These are phyloP conservation scores for Schizopora paradoxa DNA, from an alignment of 1,284 basidiomycete species.

Conservation along the genomic window DNA sequence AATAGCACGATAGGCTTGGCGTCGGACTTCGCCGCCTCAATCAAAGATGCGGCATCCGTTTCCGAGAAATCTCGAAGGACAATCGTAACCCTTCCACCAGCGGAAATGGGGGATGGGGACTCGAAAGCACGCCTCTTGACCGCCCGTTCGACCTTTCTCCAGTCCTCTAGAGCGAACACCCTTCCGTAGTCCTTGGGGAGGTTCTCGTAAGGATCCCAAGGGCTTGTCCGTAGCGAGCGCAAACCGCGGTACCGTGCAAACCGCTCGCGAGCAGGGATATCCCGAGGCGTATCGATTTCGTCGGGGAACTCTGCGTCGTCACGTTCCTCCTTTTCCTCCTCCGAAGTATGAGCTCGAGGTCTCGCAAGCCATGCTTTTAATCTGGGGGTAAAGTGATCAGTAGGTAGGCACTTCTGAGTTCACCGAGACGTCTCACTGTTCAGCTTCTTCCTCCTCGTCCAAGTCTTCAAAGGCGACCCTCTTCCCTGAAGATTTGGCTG, in stretches of 20 bases:
- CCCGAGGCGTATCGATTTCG: conserved; percentile 94
- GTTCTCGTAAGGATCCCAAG: conserved; percentile 98
- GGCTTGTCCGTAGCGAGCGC: conserved; percentile 88
- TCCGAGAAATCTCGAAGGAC: conserved; percentile 69
- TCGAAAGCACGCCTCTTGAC: conserved; percentile 42
- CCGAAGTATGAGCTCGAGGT: conserved; percentile 30
- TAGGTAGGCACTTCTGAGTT: conserved; percentile 5
- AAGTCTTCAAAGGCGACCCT: conserved; percentile 68
- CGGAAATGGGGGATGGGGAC: conserved; percentile 35
- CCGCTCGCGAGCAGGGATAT: conserved; percentile 78
- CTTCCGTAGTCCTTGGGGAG: conserved; percentile 90
- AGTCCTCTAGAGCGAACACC: conserved; percentile 98
- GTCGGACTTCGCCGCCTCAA: conserved; percentile 35
- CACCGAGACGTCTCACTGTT: conserved; percentile 52
- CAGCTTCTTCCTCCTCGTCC: conserved; percentile 77
- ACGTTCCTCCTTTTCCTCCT: conserved; percentile 46
- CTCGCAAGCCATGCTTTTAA: conserved; percentile 58
- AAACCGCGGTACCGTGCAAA: conserved; percentile 94
- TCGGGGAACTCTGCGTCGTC: conserved; percentile 89
- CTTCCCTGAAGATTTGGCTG: conserved; percentile 49
- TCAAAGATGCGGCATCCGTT: no score
- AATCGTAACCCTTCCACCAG: conserved; percentile 75
- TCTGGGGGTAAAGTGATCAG: conserved; percentile 33
- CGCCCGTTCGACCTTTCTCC: conserved; percentile 76
- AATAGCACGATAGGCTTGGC: conserved; percentile 68